Evolutionary conservation across 805 yeast genomes (phyloP), one percentile per base, ranked within the genome.

Genomic region (Lipomyces yamanashiensis): DNA sequence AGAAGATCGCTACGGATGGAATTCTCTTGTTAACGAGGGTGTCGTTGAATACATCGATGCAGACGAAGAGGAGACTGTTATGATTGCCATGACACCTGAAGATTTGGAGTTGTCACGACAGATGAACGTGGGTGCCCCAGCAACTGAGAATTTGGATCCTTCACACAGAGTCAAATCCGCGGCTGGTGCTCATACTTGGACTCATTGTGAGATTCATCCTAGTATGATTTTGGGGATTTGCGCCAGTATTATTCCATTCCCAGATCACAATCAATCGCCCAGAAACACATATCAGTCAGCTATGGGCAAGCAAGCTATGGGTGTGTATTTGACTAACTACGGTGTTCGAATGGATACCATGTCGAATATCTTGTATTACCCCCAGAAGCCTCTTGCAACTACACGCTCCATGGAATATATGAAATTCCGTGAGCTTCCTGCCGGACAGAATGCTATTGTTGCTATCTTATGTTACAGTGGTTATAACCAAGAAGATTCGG

Each of bases 231-330:
- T 95, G 66, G 99, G 99, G 78, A 97, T 95, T 69, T 97, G 98
- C 52, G 99, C 99, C 5, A 90, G 97, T 36, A 92, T 95, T 75
- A 95, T 95, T 83, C 99, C 99, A 19, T 95, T 95, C 89, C 99
- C 99, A 13, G 99, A 95, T 80, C 99, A 95, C 78, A 95, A 95
- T 78, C 99, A 95, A 82, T 92, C 98, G 65, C 99, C 99, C 65
- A 93, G 99, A 87, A 95, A 95, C 76, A 95, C 99, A 2, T 95
- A 95, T 78, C 99, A 95, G 81, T 92, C 97, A 76, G 99, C 99
- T 68, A 95, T 95, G 99, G 99, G 99, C 86, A 95, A 95, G 79
- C 99, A 95, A 80, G 99, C 99, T 62, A 95, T 95, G 99, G 99
- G 99, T 75, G 98, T 95, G 9, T 93, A 90, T 77, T 83, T 93